Base-by-base conservation (phyloP, 495 filamentous ascomycete species). In the Clohesyomyces aquaticus region DNA sequence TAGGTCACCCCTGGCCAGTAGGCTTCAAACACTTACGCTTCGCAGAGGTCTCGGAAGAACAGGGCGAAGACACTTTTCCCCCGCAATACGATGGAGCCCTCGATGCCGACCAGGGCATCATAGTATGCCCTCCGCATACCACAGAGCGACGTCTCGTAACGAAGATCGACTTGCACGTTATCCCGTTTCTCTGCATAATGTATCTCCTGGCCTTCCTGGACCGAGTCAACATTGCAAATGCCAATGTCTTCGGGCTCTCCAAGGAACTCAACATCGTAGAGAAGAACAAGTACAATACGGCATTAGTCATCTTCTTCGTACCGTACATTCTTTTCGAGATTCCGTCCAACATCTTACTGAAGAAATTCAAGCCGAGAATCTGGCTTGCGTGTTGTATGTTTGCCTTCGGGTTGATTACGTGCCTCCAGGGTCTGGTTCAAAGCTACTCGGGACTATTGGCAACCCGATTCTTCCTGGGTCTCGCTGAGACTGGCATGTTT, bases 401-500 rank as follows among this genome's bases (percentile, higher is more conserved):
- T 54, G 66, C 55, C 2, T 64, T 72, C 25, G 54, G 68, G 26
- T 14, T 64, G 3, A 80, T 94, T 43, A 88, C 88, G 32, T 77
- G 88, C 18, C 85, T 85, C 66, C 91, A 96, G 75, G 93, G 94
- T 3, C 75, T 97, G 1, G 88, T 91, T 3, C 73, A 83, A 42
- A 94, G 84, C 67, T 96, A 89, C 78, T 77, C 79, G 60, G 91
- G 93, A 26, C 78, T 98, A 29, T 81, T 96, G 56, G 80, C 87
- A 1, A 91, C 91, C 1, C 84, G 70, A 12, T 96, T 96, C 80
- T 91, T 96, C 71, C 78, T 97, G 12, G 93, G 93, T 16, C 55
- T 96, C 3, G 91, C 91, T 59, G 93, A 98, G 76, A 85, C 89
- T 0, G 93, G 89, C 74, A 92, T 93, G 87, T 96, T 96, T 69